Conservation (phyloP, 768 basidiomycete genomes). For the Mycena floridula region DNA sequence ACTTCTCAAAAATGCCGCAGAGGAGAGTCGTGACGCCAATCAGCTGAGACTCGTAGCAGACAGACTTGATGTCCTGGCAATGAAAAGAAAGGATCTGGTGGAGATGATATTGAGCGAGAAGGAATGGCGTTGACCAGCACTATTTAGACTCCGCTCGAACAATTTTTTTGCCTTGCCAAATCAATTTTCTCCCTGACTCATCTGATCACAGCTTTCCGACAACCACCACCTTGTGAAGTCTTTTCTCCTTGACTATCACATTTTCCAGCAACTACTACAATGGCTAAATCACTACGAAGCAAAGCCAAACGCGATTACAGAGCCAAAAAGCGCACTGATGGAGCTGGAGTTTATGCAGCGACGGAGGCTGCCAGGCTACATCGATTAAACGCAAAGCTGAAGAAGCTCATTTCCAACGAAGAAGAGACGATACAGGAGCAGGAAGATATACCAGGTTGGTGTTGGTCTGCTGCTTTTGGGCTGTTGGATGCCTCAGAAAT, state of each 20-base stretch:
- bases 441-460: conserved; percentile 57
- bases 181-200: no score
- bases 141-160: no score
- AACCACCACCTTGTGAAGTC: no score
- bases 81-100: background rate
- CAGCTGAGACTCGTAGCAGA: background rate
- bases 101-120: no score
- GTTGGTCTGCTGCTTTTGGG: conserved; percentile 48
- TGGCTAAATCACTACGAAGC: conserved; percentile 83
- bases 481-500: conserved; percentile 54
- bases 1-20: background rate
- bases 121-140: no score
- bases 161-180: no score
- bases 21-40: background rate
- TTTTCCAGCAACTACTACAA: conserved; percentile 27
- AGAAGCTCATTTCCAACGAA: conserved; percentile 37
- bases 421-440: conserved; percentile 24
- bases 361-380: conserved; percentile 71
- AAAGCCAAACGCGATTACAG: conserved; percentile 78
- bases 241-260: conserved; percentile 11
- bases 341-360: conserved; percentile 69
- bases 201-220: no score
- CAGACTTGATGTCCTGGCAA: background rate
- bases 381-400: conserved; percentile 65
- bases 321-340: conserved; percentile 66